Evolutionary conservation across 352 stramenopile genomes (phyloP), one percentile per base, ranked within the genome.

Genomic region (Phytopythium ostracodes): DNA sequence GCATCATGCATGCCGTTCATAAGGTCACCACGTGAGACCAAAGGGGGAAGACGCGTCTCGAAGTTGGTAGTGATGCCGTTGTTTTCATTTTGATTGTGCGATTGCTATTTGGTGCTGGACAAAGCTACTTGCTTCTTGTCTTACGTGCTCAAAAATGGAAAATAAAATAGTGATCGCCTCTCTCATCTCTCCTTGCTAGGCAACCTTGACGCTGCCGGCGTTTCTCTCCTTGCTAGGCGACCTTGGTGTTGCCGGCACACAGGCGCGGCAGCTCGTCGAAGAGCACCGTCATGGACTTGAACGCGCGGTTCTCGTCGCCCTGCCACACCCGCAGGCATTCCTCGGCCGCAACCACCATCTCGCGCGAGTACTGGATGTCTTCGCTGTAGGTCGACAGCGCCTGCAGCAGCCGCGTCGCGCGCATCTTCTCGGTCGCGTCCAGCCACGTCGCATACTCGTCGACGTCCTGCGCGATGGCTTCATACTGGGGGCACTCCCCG

Each of bases 331-430:
- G 65, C 50, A 91, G 70, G 47, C 79, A 93, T 60, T 87, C 81
- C 49, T 84, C 68, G 1, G 79, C 84, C 15, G 75, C 75, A 6
- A 67, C 54, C 52, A 93, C 79, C 84, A 93, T 87, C 14, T 87
- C 77, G 59, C 62, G 66, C 25, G 72, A 66, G 59, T 88, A 93
- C 42, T 79, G 75, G 22, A 77, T 65, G 50, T 80, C 79, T 68
- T 91, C 75, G 53, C 79, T 91, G 70, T 92, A 91, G n/a, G 80
- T 86, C 35, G 78, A 87, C 64, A 84, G 89, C 1, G 84, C 84
- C 50, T 87, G 72, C 42, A 93, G 75, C 31, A 93, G 66, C 50
- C 81, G 79, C 14, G 73, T 78, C 44, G 90, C 63, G 31, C 64
- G 71, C 49, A 67, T 77, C 35, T 75, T 78, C 40, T 79, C 73